Evolutionary conservation across 2,329 filamentous ascomycete genomes (phyloP), one percentile per base, ranked within the genome.

Genomic region (Colletotrichum gloeosporioides): DNA sequence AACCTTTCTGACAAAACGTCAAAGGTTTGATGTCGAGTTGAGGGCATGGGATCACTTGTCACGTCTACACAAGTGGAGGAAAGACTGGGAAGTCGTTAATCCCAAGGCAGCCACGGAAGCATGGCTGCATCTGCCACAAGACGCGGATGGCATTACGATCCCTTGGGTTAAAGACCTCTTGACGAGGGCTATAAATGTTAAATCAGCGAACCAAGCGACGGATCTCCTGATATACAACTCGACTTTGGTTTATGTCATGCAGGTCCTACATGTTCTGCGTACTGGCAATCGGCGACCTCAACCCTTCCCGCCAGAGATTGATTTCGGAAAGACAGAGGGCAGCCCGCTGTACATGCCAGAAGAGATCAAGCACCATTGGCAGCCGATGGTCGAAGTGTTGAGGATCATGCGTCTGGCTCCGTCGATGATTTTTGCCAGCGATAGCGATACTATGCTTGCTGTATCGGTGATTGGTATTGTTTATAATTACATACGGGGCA

Each of bases 221-320:
- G 62, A 75, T 32, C 29, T 75, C 4, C 44, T 73, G 9, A 73
- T 75, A 12, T 75, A 75, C 18, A 73, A 75, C 29, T 49, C 73
- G 27, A 39, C 69, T 1, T 15, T 75, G 6, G 31, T 67, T 4
- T 71, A 73, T 10, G 44, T 75, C 5, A 73, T 55, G 62, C 71
- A 68, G 15, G 18, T 73, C 3, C 15, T 49, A 15, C 49, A 15
- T 16, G 9, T 68, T 9, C 31, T 73, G 27, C 29, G 63, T 15
- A 68, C 62, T 6, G 73, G 73, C 2, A 36, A n/a, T n/a, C 67
- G 32, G 3, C 10, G 15, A 8, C 69, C 69, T 16, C 36, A 55
- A 3, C 29, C 69, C 10, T 39, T 73, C 6, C 69, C 69, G 4
- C 3, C 34, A 6, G 31, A 55, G 3, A 27, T 22, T 6, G 62